Base-by-base conservation (phyloP, 768 basidiomycete genomes). In the Hortiboletus flavorubellus region DNA sequence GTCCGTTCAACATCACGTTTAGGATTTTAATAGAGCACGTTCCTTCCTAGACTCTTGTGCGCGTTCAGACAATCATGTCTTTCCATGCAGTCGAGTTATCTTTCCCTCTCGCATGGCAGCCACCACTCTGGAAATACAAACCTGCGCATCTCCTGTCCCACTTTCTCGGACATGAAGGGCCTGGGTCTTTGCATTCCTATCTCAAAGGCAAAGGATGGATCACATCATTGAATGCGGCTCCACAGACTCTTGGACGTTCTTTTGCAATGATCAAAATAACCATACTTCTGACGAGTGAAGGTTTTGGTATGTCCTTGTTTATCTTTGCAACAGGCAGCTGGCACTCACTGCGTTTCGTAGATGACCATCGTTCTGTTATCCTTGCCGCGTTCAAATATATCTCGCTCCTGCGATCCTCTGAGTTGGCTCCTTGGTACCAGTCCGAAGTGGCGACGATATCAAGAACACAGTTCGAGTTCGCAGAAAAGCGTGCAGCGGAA, bases 241-340 rank as follows among this genome's bases (percentile, higher is more conserved):
- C 82, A 3, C 87, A 89, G 61, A 74, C 78, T 34, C 79, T 91
- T 7, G 91, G 81, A 18, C 81, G 91, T 58, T 92, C 93, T 1
- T 93, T 98, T 67, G 89, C 86, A 39, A 87, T 91, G 79, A 91
- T 97, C 75, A 94, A 91, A 68, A 70, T 90, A n/a, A 87, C 85
- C 2, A 76, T 89, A 23, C 74, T 89, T 63, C 72, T 99, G 59
- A 97, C 97, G 0, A 78, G 81, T 37, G 85, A 91, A 54, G 97
- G 97, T 2, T 88, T 96, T 54, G 78, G 93, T 95, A 66, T 64
- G 89, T 35, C 31, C 38, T 33, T 54, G 6, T 43, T 54, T 42
- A 10, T 43, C 29, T 38, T 53, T 31, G 26, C n/a, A 33, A 37
- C 16, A 46, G 1, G 30, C 26, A 43, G 39, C 16, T 5, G 5